Evolutionary conservation across 2,329 filamentous ascomycete species (phyloP), one percentile per base, ranked within the genome.

Genomic region (Aspergillus sp.): DNA sequence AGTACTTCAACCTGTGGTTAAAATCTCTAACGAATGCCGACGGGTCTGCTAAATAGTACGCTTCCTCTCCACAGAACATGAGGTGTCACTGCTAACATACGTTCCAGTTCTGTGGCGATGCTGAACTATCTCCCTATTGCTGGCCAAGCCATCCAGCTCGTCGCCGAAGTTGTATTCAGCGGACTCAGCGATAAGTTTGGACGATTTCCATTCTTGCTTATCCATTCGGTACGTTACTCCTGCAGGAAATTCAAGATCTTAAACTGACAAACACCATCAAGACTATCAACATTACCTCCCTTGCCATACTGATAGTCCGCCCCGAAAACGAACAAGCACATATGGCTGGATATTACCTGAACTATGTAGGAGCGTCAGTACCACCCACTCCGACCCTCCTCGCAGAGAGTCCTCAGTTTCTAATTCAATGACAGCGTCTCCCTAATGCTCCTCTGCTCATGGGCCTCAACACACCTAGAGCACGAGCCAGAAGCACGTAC

Each of bases 311-410:
- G 12, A 48, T 50, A 3, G 44, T 58, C 19, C 56, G 23, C 2
- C 56, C 56, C 5, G 53, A 21, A 31, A 58, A 50, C 45, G 25
- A 58, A 27, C 31, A 48, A n/a, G 27, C 45, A 1, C 53, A 58
- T 39, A 58, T 58, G 56, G 56, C 44, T 7, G 56, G 56, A n/a
- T 58, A 52, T 33, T 58, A 55, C 17, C 52, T 58, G 35, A 43
- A 58, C 27, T 55, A 58, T 14, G 19, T 53, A 6, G 56, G 51
- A 43, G 50, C 56, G 56, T 58, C 41, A 40, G 51, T 54, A 17
- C 8, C 19, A 0, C 6, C 47, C n/a, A 14, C 1, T 23, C n/a
- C 12, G 33, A n/a, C 17, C 4, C 7, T 19, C n/a, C 8, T 11
- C n/a, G 3, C 7, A 3, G 12, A 17, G 0, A 11, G 5, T 8